Conservation (phyloP, 768 basidiomycete species). For the Termitomyces sp. region DNA sequence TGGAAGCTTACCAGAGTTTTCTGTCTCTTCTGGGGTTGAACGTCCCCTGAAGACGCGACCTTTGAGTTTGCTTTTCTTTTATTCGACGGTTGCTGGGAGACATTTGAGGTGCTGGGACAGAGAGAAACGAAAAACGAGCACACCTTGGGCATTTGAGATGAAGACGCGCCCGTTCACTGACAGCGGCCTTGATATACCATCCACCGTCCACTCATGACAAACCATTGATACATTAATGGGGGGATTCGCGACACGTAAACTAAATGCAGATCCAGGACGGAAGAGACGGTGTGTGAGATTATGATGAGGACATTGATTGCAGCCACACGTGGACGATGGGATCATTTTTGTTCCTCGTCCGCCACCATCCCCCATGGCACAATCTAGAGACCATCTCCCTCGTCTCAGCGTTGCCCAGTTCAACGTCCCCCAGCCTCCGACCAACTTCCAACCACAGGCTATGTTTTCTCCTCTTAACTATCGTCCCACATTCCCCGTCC, state of each 20-base stretch:
- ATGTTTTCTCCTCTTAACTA: conserved; percentile 66
- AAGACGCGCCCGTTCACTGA: not conserved
- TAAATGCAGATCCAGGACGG: too few relatives aligned
- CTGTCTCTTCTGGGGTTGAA: conserved; percentile 2
- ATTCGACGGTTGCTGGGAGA: not conserved
- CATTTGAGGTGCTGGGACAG: too few relatives aligned
- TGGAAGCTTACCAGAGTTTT: not conserved
- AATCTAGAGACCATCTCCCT: conserved; percentile 44
- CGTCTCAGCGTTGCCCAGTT: conserved; percentile 56
- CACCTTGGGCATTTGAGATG: not conserved
- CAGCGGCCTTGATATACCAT: conserved; percentile 1
- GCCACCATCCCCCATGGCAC: too few relatives aligned
- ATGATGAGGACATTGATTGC: too few relatives aligned
- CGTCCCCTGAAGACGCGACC: not conserved
- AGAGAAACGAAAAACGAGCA: not conserved
- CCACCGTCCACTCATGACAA: too few relatives aligned
- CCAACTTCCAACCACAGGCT: conserved; percentile 33
- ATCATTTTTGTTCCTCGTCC: too few relatives aligned
- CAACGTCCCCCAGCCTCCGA: conserved; percentile 51
- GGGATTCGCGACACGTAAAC: too few relatives aligned
- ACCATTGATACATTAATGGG: too few relatives aligned
- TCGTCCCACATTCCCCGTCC: conserved; percentile 51
- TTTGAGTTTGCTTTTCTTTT: not conserved
- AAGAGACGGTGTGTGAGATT: too few relatives aligned
- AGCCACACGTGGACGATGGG: too few relatives aligned